Percentiles rank a stretch among this genome's conserved stretches.
Evolutionary conservation across 2,329 filamentous ascomycete genomes (phyloP).

Genomic region (Aspergillus puulaauensis): DNA sequence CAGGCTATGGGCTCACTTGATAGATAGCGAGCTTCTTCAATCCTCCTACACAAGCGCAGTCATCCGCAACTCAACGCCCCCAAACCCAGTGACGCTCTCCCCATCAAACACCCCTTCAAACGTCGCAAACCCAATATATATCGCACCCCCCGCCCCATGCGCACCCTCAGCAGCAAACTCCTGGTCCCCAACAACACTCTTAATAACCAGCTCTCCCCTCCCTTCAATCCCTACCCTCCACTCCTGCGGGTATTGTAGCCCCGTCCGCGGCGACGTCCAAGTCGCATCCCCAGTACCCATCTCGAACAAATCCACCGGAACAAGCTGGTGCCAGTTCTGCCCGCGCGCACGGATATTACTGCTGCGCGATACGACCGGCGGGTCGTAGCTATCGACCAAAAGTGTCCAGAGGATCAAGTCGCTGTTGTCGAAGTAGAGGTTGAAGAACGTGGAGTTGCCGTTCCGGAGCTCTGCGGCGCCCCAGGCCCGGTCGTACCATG

Average conservation of each 20-base stretch:
- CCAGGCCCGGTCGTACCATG: background rate
- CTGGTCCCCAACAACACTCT: background rate
- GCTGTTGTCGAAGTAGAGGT: background rate
- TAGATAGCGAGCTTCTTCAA: background rate
- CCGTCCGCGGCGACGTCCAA: background rate
- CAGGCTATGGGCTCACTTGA: no score
- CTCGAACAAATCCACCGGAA: background rate
- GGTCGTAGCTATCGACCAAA: background rate
- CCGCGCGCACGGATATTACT: background rate
- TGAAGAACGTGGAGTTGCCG: background rate
- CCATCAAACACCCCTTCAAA: background rate
- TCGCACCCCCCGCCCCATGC: background rate
- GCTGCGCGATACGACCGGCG: background rate
- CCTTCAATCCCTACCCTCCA: background rate
- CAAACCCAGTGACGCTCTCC: background rate
- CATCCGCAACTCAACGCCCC: background rate
- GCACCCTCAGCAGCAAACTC: background rate
- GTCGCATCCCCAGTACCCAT: background rate
- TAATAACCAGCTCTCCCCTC: background rate
- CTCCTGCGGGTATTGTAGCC: background rate
- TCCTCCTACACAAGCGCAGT: background rate
- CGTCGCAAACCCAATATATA: background rate
- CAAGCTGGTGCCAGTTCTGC: background rate
- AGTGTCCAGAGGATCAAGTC: background rate
- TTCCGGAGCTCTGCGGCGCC: background rate